Conservation (phyloP, 768 basidiomycete species). For the Leccinum longicurvipes region DNA sequence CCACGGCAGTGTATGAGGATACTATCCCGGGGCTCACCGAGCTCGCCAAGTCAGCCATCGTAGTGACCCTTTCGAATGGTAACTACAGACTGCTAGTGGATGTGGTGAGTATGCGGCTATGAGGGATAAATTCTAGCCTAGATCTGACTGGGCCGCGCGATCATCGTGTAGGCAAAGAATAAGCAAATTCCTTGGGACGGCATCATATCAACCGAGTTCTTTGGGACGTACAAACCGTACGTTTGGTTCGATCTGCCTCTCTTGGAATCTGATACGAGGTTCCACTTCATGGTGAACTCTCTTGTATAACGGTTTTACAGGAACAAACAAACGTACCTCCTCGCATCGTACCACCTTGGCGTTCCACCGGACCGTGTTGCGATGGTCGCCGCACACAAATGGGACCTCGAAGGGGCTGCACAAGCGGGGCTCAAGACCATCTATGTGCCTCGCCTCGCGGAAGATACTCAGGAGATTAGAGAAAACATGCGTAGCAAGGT, state of each 20-base stretch:
- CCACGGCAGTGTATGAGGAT: constrained; percentile 55
- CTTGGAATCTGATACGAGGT: not conserved
- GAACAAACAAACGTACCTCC: constrained; percentile 47
- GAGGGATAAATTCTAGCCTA: not conserved
- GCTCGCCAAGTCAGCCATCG: constrained; percentile 49
- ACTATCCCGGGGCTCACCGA: constrained; percentile 43
- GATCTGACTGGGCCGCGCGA: not conserved
- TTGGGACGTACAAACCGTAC: constrained; percentile 64
- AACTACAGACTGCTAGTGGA: constrained; percentile 59
- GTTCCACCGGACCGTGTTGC: constrained; percentile 45
- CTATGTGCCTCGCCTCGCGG: constrained; percentile 51
- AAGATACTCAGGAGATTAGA: constrained; percentile 34
- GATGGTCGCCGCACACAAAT: constrained; percentile 64
- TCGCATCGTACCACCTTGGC: constrained; percentile 46
- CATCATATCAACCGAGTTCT: constrained; percentile 58
- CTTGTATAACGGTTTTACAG: constrained; percentile 11
- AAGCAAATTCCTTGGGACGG: constrained; percentile 63
- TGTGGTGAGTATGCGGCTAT: constrained; percentile 39
- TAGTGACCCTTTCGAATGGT: constrained; percentile 61
- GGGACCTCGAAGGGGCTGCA: constrained; percentile 54
- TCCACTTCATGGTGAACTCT: not conserved
- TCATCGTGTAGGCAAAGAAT: constrained; percentile 48
- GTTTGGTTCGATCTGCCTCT: constrained; percentile 14
- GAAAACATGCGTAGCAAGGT: constrained; percentile 40
- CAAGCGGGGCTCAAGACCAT: constrained; percentile 53